Evolutionary conservation across 257 asterid species (phyloP), one percentile per base, ranked within the genome.

Genomic region (Thymus quinquecostatus): DNA sequence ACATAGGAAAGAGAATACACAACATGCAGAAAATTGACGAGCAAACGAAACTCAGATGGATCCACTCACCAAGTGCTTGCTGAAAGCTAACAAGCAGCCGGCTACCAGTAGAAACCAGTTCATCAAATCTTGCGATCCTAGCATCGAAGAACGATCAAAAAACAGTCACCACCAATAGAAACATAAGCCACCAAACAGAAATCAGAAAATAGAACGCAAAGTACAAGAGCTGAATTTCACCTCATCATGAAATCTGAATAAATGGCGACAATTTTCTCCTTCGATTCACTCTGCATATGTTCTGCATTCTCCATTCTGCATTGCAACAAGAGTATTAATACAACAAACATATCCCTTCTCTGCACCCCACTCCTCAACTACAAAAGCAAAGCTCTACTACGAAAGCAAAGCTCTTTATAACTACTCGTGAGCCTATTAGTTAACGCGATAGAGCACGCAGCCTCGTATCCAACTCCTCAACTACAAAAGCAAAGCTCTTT

Each of bases 231-330:
- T 21, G 34, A 71, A 53, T 62, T 36, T 27, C 47, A 91, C 95
- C 95, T 86, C 41, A 73, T 63, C 97, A 87, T 89, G 73, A 92
- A 92, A 53, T 84, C 84, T 58, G 88, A 75, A 79, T 79, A 87
- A 64, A 82, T 27, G 29, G 73, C 58, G 41, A 71, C 33, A 8
- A 86, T 77, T 72, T 64, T 69, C 65, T 77, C 77, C 57, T 57
- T 48, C 29, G 77, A n/a, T 65, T 54, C 64, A 58, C 56, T 71
- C 36, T n/a, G 68, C 49, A 45, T 14, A 56, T 55, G 55, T 49
- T 76, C 78, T 65, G 78, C 83, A 30, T 69, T 73, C 44, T 75
- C 86, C 91, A 86, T 89, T 60, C 80, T 83, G 89, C 72, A 72
- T 30, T 21, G 36, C 34, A 62, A 48, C 21, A 10, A 45, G 41